Conservation (phyloP, 345 rosid species). For the Aquilaria sinensis region DNA sequence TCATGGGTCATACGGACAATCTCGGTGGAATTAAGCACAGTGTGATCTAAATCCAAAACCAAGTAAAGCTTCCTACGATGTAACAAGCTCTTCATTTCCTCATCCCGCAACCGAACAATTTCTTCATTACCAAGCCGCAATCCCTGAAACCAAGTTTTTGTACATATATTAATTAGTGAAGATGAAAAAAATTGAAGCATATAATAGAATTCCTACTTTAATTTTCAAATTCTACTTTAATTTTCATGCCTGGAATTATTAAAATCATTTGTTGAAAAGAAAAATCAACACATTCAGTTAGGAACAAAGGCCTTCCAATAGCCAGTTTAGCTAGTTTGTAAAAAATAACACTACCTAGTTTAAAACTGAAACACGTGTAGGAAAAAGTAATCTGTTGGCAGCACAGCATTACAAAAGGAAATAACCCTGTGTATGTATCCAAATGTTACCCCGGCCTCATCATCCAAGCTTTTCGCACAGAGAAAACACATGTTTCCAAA, state of each 20-base stretch:
- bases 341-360: background rate
- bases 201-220: background rate
- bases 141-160: conserved; percentile 39
- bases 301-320: background rate
- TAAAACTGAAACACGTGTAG: background rate
- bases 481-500: conserved; percentile 60
- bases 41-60: conserved; percentile 91
- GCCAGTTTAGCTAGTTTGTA: background rate
- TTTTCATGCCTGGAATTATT: background rate
- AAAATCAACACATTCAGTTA: background rate
- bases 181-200: conserved; percentile 3
- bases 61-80: conserved; percentile 57
- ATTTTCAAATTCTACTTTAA: conserved; percentile 1
- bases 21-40: conserved; percentile 75
- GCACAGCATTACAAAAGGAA: conserved; percentile 2
- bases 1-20: conserved; percentile 48
- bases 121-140: conserved; percentile 70
- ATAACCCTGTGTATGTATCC: conserved; percentile 79
- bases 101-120: conserved; percentile 48
- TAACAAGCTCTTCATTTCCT: conserved; percentile 51
- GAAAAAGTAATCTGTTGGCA: background rate
- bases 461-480: conserved; percentile 59
- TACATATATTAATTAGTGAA: conserved; percentile 7
- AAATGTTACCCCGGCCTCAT: conserved; percentile 66
- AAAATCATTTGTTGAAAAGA: no score